These are phyloP conservation scores for Populus tomentosa DNA, from an alignment of 441 rosid genomes.

Conservation along the genomic window DNA sequence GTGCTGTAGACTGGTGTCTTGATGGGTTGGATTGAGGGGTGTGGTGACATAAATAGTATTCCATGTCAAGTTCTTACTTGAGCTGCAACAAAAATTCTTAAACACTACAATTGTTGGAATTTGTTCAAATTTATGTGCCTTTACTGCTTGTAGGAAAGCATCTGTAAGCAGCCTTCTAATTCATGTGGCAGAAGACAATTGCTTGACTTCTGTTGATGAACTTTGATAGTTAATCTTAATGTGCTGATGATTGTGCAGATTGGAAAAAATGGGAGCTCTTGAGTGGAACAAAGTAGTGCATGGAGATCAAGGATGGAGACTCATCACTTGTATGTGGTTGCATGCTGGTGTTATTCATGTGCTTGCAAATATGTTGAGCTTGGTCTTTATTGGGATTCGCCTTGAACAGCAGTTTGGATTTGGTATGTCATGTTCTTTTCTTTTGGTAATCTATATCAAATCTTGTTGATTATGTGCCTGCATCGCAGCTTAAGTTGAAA, in stretches of 20 bases:
- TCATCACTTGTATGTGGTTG: slow-evolving; percentile 73
- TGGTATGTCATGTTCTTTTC: slow-evolving; percentile 39
- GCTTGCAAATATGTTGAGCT: slow-evolving; percentile 64
- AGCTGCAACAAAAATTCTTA: not conserved
- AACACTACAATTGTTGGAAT: not conserved
- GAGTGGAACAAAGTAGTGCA: slow-evolving; percentile 64
- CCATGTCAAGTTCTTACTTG: not conserved
- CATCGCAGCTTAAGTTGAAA: not conserved
- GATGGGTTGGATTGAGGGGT: not conserved
- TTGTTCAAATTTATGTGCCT: not conserved
- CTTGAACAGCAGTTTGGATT: slow-evolving; percentile 92
- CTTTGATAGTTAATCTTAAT: not conserved
- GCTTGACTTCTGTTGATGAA: not conserved
- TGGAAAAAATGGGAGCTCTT: slow-evolving; percentile 83
- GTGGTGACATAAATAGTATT: not conserved
- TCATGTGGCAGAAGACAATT: not conserved
- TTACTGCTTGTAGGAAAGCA: not conserved
- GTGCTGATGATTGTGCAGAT: slow-evolving; percentile 35
- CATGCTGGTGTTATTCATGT: slow-evolving; percentile 90
- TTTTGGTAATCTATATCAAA: not conserved
- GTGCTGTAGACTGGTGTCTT: not conserved
- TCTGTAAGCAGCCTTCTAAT: not conserved
- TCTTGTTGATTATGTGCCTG: not conserved
- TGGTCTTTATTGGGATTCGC: slow-evolving; percentile 68
- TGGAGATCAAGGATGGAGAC: slow-evolving; percentile 80